Conservation (phyloP, 2,329 filamentous ascomycete genomes). For the Botrytis galanthina region DNA sequence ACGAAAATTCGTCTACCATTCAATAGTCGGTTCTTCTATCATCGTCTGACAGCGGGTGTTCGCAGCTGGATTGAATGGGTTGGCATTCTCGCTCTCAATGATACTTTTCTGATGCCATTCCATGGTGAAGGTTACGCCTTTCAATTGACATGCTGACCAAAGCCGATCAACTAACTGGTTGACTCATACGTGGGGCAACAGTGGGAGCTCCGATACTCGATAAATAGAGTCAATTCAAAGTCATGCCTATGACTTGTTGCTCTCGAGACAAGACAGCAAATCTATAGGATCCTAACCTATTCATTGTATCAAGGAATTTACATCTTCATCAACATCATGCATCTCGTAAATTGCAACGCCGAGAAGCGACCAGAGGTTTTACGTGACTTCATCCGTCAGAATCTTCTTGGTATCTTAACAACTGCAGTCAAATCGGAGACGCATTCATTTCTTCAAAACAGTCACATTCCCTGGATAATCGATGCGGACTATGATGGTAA, state of each 20-base stretch:
- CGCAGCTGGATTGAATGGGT: not conserved
- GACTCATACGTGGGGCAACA: not conserved
- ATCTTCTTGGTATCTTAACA: slow-evolving; percentile 61
- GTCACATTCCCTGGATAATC: slow-evolving; percentile 3
- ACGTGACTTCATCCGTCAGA: slow-evolving; percentile 54
- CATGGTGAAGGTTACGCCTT: not conserved
- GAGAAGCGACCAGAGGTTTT: slow-evolving; percentile 38
- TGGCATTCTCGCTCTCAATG: not conserved
- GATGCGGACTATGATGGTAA: not conserved
- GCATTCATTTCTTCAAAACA: slow-evolving; percentile 10
- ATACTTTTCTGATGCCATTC: not conserved
- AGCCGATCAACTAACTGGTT: not conserved
- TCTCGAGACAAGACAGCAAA: not conserved
- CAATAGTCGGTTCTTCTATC: not conserved
- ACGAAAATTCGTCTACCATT: not conserved
- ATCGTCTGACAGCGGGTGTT: not conserved
- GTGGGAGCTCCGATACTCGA: not conserved
- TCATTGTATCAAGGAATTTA: not conserved
- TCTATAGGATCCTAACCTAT: too few species aligned
- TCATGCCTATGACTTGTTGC: too few species aligned
- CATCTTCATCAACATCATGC: not conserved
- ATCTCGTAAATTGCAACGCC: not conserved
- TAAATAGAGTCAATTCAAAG: not conserved
- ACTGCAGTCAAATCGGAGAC: slow-evolving; percentile 50
- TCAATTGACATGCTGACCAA: not conserved